Percentiles rank a stretch among this genome's conserved stretches.
phyloP scores from a whole-genome alignment of 2,329 filamentous ascomycete genomes.

The Dothiorella sarmentorum region DNA sequence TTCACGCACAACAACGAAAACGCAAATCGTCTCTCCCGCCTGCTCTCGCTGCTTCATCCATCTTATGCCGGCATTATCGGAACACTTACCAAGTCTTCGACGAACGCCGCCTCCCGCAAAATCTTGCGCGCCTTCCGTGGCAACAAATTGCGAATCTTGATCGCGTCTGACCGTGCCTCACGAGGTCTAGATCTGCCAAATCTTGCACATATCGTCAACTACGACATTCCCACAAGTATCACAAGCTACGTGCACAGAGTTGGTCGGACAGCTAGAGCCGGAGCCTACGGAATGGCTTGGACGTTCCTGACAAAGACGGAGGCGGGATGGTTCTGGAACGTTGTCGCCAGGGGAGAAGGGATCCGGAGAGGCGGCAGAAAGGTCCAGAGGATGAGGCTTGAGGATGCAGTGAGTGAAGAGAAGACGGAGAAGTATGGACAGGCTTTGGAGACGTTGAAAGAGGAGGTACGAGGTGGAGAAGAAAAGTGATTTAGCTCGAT shows the following conservation, averaged over 20 bases:
- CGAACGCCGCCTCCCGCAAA: slow-evolving; percentile 66
- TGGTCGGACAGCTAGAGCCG: slow-evolving; percentile 83
- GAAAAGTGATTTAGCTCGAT: background rate
- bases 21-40: slow-evolving; percentile 78
- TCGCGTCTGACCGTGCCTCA: slow-evolving; percentile 90
- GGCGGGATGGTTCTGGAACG: slow-evolving; percentile 87
- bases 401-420: slow-evolving; percentile 40
- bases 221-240: slow-evolving; percentile 79
- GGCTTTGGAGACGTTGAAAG: slow-evolving; percentile 61
- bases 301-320: slow-evolving; percentile 80
- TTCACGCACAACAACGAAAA: slow-evolving; percentile 91
- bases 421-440: slow-evolving; percentile 44
- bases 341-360: slow-evolving; percentile 61
- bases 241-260: slow-evolving; percentile 89
- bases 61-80: slow-evolving; percentile 56
- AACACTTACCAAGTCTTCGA: slow-evolving; percentile 73
- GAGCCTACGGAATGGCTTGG: slow-evolving; percentile 73
- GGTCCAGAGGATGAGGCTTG: slow-evolving; percentile 45
- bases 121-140: slow-evolving; percentile 64
- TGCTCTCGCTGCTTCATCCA: slow-evolving; percentile 67
- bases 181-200: slow-evolving; percentile 80
- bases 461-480: slow-evolving; percentile 50
- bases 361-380: slow-evolving; percentile 46
- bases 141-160: slow-evolving; percentile 66
- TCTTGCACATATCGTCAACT: slow-evolving; percentile 85